Evolutionary conservation across 352 stramenopile species (phyloP).

Genomic region (Pythium volutum): DNA sequence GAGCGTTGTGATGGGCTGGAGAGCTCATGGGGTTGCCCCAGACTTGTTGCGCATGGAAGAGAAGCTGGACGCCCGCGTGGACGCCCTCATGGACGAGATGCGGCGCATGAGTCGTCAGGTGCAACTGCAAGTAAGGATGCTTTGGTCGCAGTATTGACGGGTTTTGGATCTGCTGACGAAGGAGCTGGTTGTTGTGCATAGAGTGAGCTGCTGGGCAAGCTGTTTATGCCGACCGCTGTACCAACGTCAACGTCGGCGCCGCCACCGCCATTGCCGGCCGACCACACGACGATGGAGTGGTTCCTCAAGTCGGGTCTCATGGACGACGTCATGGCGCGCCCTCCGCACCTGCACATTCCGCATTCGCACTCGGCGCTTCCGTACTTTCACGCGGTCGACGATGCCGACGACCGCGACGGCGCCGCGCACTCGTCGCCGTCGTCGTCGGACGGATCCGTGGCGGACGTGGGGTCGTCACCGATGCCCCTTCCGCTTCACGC

Average conservation of each 20-base stretch:
- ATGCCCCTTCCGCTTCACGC: not conserved
- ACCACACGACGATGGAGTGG: slow-evolving; percentile 55
- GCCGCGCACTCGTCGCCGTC: slow-evolving; percentile 29
- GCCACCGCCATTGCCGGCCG: slow-evolving; percentile 18
- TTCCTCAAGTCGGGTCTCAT: slow-evolving; percentile 46
- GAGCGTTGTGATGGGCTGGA: not conserved
- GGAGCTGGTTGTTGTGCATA: slow-evolving; percentile 8
- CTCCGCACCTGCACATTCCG: slow-evolving; percentile 1
- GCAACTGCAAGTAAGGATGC: slow-evolving; percentile 62
- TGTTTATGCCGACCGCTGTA: slow-evolving; percentile 30
- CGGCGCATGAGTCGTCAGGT: slow-evolving; percentile 53
- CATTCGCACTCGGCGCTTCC: slow-evolving; percentile 29
- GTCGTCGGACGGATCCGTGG: slow-evolving; percentile 33
- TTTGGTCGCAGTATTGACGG: too few relatives aligned
- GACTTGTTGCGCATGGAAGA: slow-evolving; percentile 63
- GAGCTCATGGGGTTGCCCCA: slow-evolving; percentile 16
- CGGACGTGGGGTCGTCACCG: slow-evolving; percentile 30
- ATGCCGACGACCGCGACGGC: slow-evolving; percentile 31
- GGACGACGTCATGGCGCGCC: slow-evolving; percentile 34
- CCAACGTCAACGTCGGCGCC: slow-evolving; percentile 18
- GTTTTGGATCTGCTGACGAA: too few relatives aligned
- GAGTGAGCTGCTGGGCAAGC: slow-evolving; percentile 49
- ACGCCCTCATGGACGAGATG: slow-evolving; percentile 50
- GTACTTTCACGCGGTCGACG: slow-evolving; percentile 54
- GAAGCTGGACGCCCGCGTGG: slow-evolving; percentile 50